Conservation (phyloP, 2,329 filamentous ascomycete genomes). For the Rhynchosporium agropyri region DNA sequence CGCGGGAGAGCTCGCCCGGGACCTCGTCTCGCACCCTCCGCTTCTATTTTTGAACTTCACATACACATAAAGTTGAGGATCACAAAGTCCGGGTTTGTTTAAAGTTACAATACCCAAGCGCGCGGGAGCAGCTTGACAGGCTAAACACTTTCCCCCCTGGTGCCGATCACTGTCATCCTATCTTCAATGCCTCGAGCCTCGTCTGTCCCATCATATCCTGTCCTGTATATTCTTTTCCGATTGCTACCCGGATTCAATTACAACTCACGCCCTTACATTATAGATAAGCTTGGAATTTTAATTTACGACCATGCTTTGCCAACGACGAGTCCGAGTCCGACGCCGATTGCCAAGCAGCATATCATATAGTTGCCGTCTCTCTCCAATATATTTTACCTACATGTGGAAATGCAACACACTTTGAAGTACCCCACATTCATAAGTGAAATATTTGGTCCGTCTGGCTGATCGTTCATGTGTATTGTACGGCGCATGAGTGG, state of each 20-base stretch:
- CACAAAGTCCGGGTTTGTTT: neutral
- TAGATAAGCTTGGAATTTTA: constrained; percentile 8
- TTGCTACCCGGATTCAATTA: neutral
- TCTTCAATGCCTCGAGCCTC: constrained; percentile 5
- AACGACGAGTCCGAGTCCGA: neutral
- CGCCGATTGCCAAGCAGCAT: neutral
- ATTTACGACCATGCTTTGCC: neutral
- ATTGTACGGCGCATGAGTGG: neutral
- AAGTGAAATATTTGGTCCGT: neutral
- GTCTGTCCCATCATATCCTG: constrained; percentile 9
- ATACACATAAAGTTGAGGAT: constrained; percentile 20
- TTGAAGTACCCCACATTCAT: neutral
- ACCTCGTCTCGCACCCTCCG: constrained; percentile 10
- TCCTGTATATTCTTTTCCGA: neutral
- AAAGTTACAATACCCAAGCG: constrained; percentile 9
- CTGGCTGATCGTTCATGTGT: neutral
- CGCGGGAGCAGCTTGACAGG: neutral
- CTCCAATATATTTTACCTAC: neutral
- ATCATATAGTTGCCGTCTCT: constrained; percentile 1
- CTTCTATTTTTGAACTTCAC: constrained; percentile 17
- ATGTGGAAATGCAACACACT: neutral
- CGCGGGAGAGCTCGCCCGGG: constrained; percentile 6
- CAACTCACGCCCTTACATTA: neutral
- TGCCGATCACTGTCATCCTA: constrained; percentile 9
- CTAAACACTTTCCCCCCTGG: constrained; percentile 12